phyloP scores from a whole-genome alignment of 441 rosid species.

The Gossypium aridum region DNA sequence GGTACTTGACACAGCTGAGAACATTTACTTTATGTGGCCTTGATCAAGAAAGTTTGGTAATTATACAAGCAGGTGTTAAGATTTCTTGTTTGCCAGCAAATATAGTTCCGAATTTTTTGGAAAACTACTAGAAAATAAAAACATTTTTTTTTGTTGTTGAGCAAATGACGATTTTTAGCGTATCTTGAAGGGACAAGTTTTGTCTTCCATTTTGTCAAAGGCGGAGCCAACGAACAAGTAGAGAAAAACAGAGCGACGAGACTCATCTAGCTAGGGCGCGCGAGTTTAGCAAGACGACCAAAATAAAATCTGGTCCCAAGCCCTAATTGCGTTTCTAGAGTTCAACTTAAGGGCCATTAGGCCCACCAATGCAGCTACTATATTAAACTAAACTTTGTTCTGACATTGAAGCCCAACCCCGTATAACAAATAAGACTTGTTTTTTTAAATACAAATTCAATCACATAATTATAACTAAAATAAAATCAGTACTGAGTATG shows the following conservation, averaged over 20 bases:
- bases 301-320: not conserved
- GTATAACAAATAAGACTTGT: not conserved
- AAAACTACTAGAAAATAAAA: not conserved
- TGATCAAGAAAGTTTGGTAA: not conserved
- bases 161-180: not conserved
- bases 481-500: no score
- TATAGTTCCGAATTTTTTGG: no score
- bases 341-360: not conserved
- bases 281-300: not conserved
- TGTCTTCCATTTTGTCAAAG: slow-evolving; percentile 28
- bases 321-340: not conserved
- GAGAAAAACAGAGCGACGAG: not conserved
- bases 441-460: not conserved
- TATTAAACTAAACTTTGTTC: no score
- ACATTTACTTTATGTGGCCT: not conserved
- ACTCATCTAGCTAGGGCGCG: not conserved
- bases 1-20: not conserved
- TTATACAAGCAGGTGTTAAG: not conserved
- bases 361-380: not conserved
- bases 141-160: not conserved
- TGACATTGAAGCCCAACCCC: not conserved
- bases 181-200: slow-evolving; percentile 30
- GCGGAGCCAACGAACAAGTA: not conserved
- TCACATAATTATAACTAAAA: no score
- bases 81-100: not conserved